Percentiles rank a stretch among this genome's conserved stretches.
phyloP scores from a whole-genome alignment of 805 yeast species.

The Candida loeiensis region DNA sequence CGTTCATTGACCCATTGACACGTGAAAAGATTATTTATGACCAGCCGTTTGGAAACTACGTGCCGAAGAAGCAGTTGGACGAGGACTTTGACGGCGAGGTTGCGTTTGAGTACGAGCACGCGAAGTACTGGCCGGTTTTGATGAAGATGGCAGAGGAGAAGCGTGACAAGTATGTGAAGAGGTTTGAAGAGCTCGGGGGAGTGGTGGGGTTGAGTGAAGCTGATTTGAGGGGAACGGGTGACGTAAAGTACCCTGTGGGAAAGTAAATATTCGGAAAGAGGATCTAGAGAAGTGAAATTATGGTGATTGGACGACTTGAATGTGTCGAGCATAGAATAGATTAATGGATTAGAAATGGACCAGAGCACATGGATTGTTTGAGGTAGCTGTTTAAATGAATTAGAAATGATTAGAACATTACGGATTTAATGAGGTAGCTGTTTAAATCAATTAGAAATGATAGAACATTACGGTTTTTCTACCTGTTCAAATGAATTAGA shows the following conservation, averaged over 20 bases:
- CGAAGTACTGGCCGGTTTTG: constrained; percentile 52
- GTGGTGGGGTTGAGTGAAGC: constrained; percentile 53
- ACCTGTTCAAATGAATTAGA: too few species aligned
- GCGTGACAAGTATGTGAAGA: constrained; percentile 28
- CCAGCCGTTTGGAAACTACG: constrained; percentile 53
- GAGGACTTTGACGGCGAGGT: constrained; percentile 46
- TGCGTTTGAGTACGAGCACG: constrained; percentile 52
- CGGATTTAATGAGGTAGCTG: too few species aligned
- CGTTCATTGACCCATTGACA: constrained; percentile 57
- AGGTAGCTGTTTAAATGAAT: too few species aligned
- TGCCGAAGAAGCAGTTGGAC: constrained; percentile 51
- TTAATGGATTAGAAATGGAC: not conserved
- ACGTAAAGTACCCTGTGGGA: constrained; percentile 6
- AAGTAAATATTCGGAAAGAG: not conserved
- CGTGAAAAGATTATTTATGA: constrained; percentile 56
- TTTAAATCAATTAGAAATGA: too few species aligned
- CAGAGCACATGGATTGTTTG: too few species aligned
- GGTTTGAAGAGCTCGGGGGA: constrained; percentile 44
- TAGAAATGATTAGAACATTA: too few species aligned
- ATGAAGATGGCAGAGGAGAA: constrained; percentile 39
- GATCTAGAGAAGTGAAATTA: not conserved
- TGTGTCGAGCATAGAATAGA: not conserved
- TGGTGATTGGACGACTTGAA: not conserved
- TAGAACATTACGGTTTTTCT: too few species aligned
- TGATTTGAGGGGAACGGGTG: constrained; percentile 37